Conservation (phyloP, 345 rosid genomes). For the Linum tenue region DNA sequence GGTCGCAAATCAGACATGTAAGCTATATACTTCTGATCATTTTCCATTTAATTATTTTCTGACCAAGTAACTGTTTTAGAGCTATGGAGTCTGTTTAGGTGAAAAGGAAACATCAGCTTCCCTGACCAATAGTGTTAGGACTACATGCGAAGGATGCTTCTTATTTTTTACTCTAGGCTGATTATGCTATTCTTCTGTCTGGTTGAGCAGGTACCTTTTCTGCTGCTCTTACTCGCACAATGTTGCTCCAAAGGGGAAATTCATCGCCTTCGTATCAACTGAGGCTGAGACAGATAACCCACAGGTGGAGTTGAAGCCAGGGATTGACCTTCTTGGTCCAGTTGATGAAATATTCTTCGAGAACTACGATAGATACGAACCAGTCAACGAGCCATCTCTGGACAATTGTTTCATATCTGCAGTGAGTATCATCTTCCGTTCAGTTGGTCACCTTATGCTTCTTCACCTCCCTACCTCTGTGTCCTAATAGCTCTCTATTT, state of each 20-base stretch:
- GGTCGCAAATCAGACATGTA: constrained; percentile 90
- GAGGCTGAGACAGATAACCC: constrained; percentile 92
- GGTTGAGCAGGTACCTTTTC: constrained; percentile 68
- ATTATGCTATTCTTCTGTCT: background rate
- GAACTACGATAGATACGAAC: constrained; percentile 63
- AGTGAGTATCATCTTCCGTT: constrained; percentile 31
- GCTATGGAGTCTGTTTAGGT: background rate
- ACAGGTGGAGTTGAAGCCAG: constrained; percentile 63
- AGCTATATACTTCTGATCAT: constrained; percentile 13
- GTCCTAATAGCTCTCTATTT: background rate
- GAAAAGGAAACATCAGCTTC: too few species aligned
- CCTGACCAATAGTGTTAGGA: too few species aligned
- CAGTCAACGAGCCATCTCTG: constrained; percentile 66
- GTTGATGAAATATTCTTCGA: constrained; percentile 88
- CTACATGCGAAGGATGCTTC: too few species aligned
- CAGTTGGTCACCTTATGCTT: background rate
- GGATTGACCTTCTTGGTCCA: constrained; percentile 72
- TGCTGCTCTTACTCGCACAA: constrained; percentile 93
- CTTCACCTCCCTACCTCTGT: background rate
- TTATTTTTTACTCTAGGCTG: too few species aligned
- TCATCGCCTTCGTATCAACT: constrained; percentile 83
- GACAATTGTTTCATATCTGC: constrained; percentile 91
- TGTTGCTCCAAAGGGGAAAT: constrained; percentile 91
- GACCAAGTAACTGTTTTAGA: background rate
- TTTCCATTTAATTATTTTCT: background rate